Conservation (phyloP, 1,139 yeast genomes). For the Hyphopichia pseudoburtonii region DNA sequence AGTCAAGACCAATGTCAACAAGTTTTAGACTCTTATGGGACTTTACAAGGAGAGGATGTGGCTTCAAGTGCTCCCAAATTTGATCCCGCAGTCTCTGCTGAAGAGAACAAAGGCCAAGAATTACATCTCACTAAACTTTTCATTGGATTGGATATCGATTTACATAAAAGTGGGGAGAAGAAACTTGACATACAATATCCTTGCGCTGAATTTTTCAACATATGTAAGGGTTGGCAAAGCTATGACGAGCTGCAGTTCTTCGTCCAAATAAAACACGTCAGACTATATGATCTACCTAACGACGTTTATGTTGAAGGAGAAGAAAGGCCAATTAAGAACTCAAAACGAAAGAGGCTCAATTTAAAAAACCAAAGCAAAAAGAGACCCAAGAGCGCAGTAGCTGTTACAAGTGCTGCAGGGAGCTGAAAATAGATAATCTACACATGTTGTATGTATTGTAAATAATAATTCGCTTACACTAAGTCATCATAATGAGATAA, state of each 20-base stretch:
- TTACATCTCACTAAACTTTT: slow-evolving; percentile 74
- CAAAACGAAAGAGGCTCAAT: slow-evolving; percentile 28
- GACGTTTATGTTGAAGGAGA: slow-evolving; percentile 85
- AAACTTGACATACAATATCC: slow-evolving; percentile 88
- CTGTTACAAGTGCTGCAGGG: no score
- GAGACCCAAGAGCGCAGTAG: slow-evolving; percentile 16
- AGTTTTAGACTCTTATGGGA: slow-evolving; percentile 57
- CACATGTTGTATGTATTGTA: no score
- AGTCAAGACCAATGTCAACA: slow-evolving; percentile 54
- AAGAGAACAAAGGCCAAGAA: slow-evolving; percentile 15
- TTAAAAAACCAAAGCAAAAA: slow-evolving; percentile 12
- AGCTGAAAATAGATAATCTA: no score
- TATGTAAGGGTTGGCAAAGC: slow-evolving; percentile 72
- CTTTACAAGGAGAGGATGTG: slow-evolving; percentile 39
- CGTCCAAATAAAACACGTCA: slow-evolving; percentile 72
- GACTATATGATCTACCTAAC: slow-evolving; percentile 76
- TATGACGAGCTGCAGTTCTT: slow-evolving; percentile 63
- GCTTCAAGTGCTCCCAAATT: slow-evolving; percentile 11
- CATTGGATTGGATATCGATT: slow-evolving; percentile 72
- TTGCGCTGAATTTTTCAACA: slow-evolving; percentile 80
- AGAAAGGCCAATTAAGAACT: slow-evolving; percentile 58
- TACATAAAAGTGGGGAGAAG: slow-evolving; percentile 48
- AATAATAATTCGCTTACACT: no score
- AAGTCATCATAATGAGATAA: no score
- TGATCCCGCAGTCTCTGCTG: slow-evolving; percentile 8